A percentile compares a stretch with the other conserved stretches of the same genome.
Evolutionary conservation across 768 basidiomycete species (phyloP).

Genomic region (Tricholoma flavovirens): DNA sequence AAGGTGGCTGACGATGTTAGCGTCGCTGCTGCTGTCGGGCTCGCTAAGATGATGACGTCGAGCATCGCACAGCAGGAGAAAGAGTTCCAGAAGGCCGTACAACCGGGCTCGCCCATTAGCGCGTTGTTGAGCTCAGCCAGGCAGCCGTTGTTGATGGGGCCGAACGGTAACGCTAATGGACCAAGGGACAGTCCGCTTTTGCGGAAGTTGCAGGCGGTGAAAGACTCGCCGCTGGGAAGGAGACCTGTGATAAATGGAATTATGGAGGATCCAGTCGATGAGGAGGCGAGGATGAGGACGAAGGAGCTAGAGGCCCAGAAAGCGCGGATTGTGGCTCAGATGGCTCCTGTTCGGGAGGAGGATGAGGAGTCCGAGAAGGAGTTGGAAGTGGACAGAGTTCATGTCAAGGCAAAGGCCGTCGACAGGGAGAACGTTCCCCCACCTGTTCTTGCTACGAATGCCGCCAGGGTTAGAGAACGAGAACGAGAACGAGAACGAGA

Average conservation of each 20-base stretch:
- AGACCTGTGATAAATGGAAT: constrained; percentile 40
- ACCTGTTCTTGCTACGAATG: background rate
- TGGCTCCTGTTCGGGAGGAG: constrained; percentile 62
- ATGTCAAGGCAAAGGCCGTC: constrained; percentile 14
- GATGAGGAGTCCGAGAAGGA: constrained; percentile 27
- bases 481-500: constrained; percentile 9
- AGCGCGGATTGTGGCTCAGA: constrained; percentile 89
- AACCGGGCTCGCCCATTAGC: constrained; percentile 91
- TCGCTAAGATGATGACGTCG: constrained; percentile 41
- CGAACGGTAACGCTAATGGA: constrained; percentile 18
- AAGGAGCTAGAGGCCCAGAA: constrained; percentile 89
- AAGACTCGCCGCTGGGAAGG: constrained; percentile 49
- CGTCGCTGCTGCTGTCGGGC: constrained; percentile 17
- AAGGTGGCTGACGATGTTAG: constrained; percentile 17
- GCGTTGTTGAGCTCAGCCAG: constrained; percentile 84
- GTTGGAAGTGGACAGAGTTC: constrained; percentile 19
- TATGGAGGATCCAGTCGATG: constrained; percentile 29
- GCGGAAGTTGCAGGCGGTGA: constrained; percentile 54
- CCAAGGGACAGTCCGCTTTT: constrained; percentile 36
- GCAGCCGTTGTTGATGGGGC: constrained; percentile 76
- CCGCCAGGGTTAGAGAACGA: constrained; percentile 10
- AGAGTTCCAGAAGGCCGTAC: constrained; percentile 95
- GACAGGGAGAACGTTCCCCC: constrained; percentile 30
- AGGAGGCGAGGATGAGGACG: constrained; percentile 36
- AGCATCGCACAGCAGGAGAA: constrained; percentile 84